Evolutionary conservation across 352 stramenopile genomes (phyloP), one percentile per base, ranked within the genome.

Genomic region (Globisporangium okanoganense): DNA sequence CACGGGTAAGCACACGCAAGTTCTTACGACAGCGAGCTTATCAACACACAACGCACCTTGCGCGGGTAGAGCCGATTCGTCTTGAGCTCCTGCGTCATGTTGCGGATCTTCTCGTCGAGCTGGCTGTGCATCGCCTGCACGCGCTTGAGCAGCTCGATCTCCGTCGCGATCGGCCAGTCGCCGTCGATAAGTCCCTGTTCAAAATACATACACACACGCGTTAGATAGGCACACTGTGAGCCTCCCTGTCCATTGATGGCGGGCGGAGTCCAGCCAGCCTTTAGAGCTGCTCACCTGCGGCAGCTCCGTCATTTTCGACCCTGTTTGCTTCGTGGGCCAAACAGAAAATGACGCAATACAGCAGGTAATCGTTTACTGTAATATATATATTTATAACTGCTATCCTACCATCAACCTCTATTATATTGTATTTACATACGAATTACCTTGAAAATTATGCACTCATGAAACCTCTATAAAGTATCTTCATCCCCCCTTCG

Each of bases 141-240:
- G 50, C 82, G 78, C 47, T 72, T 65, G 18, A 90, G 73, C 41
- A 80, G 62, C 52, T 76, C 73, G n/a, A 89, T 75, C 47, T 92
- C 79, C 1, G n/a, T 57, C 48, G 72, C 66, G 51, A 79, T 84
- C 14, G 69, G 70, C 82, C 79, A 90, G 13, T 88, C 68, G 35
- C 66, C 70, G 12, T 84, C 69, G 0, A 76, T 49, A n/a, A 90
- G 55, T n/a, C 68, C 65, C 82, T 91, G 38, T 3, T 2, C 6
- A 6, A 33, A n/a, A 45, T 36, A 41, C 29, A n/a, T 20, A 43
- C 8, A n/a, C 44, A 24, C n/a, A 22, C 31, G 29, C 6, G 29
- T 33, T 22, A 36, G 12, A 24, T 8, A 24, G 20, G 40, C 18
- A n/a, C 56, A 55, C 10, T 24, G 29, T 20, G 20, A 41, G 49